phyloP scores from a whole-genome alignment of 2,329 filamentous ascomycete genomes.

The Aspergillus tubingensis region DNA sequence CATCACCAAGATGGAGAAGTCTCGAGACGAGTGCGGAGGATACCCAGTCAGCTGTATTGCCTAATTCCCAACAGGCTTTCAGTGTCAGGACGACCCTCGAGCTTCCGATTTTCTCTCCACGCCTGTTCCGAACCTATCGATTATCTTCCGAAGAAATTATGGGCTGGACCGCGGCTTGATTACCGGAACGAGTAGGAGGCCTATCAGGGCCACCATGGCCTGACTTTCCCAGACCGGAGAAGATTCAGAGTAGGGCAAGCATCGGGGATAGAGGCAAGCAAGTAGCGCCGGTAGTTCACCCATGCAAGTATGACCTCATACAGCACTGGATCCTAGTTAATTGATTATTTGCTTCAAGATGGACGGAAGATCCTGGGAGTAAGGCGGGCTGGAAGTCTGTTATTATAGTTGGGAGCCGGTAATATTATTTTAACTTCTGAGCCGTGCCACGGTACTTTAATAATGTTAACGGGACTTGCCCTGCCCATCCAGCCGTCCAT shows the following conservation, averaged over 20 bases:
- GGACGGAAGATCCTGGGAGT: neutral
- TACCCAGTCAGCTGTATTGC: neutral
- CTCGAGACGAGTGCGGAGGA: neutral
- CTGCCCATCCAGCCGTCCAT: neutral
- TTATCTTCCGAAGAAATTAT: neutral
- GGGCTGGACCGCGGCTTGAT: neutral
- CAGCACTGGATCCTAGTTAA: neutral
- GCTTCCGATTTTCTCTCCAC: neutral
- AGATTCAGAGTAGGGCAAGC: neutral
- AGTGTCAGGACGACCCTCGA: neutral
- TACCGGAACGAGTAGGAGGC: neutral
- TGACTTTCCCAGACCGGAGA: neutral
- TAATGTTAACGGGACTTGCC: neutral
- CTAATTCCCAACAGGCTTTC: neutral
- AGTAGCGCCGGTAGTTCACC: neutral
- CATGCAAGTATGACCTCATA: conserved; percentile 4
- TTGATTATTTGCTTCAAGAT: neutral
- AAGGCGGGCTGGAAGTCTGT: neutral
- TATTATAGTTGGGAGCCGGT: neutral
- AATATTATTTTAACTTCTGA: neutral
- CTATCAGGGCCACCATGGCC: neutral
- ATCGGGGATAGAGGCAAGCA: neutral
- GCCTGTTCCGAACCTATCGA: neutral
- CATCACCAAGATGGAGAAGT: neutral
- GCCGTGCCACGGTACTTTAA: neutral